phyloP scores from a whole-genome alignment of 2,329 filamentous ascomycete genomes.

The Ophiostoma tasmaniense region DNA sequence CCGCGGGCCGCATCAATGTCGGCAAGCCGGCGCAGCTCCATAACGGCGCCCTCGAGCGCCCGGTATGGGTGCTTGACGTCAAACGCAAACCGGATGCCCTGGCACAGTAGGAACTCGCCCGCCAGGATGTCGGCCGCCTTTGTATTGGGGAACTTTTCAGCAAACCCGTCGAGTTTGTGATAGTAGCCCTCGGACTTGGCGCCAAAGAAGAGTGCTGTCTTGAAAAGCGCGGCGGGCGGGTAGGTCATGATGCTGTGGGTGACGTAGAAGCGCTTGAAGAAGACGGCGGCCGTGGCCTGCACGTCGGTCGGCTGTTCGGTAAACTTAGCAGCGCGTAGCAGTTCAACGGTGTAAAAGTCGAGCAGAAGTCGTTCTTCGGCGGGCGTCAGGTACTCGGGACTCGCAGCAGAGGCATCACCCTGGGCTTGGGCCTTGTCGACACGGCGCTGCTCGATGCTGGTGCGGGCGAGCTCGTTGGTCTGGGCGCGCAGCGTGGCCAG shows the following conservation, averaged over 20 bases:
- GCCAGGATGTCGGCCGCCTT: slow-evolving; percentile 76
- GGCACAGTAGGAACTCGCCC: slow-evolving; percentile 85
- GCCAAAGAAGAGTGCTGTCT: slow-evolving; percentile 85
- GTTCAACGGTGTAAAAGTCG: slow-evolving; percentile 61
- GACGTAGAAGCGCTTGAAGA: slow-evolving; percentile 89
- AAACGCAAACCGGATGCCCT: slow-evolving; percentile 86
- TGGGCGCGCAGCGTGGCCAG: slow-evolving; percentile 64
- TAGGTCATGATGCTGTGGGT: slow-evolving; percentile 97
- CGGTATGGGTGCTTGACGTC: slow-evolving; percentile 88
- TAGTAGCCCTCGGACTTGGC: slow-evolving; percentile 87
- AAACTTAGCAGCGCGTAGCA: slow-evolving; percentile 48
- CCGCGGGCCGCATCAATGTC: slow-evolving; percentile 43
- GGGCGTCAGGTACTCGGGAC: slow-evolving; percentile 56
- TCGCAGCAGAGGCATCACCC: slow-evolving; percentile 21
- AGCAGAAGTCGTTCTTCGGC: slow-evolving; percentile 78
- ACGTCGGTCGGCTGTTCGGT: slow-evolving; percentile 44
- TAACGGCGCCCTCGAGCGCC: slow-evolving; percentile 73
- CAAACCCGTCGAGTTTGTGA: slow-evolving; percentile 42
- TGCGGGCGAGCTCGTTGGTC: slow-evolving; percentile 66
- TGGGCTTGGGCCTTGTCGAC: slow-evolving; percentile 32
- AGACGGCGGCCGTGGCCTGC: slow-evolving; percentile 72
- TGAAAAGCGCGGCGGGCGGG: slow-evolving; percentile 78
- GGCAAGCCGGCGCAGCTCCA: slow-evolving; percentile 66
- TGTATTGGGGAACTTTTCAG: slow-evolving; percentile 57
- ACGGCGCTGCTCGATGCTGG: slow-evolving; percentile 51